These are phyloP conservation scores for Exophiala oligosperma DNA, from an alignment of 2,329 filamentous ascomycete genomes.

Conservation along the genomic window DNA sequence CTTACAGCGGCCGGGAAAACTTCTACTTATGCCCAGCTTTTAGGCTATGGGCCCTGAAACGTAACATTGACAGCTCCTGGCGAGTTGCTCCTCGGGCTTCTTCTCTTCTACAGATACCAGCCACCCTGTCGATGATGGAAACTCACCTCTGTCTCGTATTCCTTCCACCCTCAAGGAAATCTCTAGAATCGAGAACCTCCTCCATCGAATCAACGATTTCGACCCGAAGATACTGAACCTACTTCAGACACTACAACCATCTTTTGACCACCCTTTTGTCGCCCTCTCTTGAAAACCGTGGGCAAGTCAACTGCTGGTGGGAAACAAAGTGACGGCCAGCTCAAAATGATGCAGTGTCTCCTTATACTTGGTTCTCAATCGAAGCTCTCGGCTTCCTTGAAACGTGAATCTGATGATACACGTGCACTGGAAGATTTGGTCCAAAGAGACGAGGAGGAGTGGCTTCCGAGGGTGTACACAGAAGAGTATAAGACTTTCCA, in stretches of 20 bases:
- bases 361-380: background rate
- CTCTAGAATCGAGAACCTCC: background rate
- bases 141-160: background rate
- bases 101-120: background rate
- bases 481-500: background rate
- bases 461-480: background rate
- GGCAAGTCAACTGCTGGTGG: background rate
- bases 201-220: background rate
- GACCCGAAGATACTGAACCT: background rate
- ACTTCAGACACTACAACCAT: background rate
- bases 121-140: background rate
- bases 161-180: background rate
- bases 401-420: background rate
- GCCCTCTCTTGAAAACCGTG: background rate
- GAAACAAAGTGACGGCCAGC: background rate
- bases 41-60: no score
- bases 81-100: no score
- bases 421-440: background rate
- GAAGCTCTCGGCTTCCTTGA: background rate
- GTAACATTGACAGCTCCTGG: no score
- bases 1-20: no score
- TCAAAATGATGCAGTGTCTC: background rate
- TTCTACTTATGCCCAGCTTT: no score
- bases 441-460: background rate
- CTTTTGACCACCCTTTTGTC: background rate